A percentile compares a stretch with the other conserved stretches of the same genome.
Conservation (phyloP, 768 basidiomycete genomes). For the Lactarius hatsudake region DNA sequence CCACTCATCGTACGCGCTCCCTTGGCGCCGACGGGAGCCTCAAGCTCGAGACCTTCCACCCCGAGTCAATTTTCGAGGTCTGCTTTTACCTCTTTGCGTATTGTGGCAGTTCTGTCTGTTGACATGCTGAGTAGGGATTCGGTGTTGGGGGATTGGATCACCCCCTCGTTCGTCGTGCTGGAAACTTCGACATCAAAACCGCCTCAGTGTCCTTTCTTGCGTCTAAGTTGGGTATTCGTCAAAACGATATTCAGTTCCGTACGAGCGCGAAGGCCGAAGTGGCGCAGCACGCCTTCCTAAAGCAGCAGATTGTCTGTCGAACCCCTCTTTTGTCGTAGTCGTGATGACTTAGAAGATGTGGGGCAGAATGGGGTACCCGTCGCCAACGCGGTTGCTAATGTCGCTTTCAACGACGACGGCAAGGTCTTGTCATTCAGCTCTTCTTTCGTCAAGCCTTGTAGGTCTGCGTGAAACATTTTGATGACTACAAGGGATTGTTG, state of each 20-base stretch:
- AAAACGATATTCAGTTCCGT: constrained; percentile 24
- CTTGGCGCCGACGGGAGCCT: constrained; percentile 23
- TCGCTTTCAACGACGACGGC: constrained; percentile 41
- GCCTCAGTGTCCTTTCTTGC: constrained; percentile 31
- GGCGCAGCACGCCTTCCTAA: constrained; percentile 28
- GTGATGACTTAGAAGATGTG: neutral
- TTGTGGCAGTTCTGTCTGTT: neutral
- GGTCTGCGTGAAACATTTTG: constrained; percentile 12
- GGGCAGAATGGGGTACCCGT: constrained; percentile 36
- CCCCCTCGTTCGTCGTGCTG: constrained; percentile 29
- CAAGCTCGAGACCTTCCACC: constrained; percentile 32
- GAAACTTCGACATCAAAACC: constrained; percentile 26
- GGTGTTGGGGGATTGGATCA: constrained; percentile 29
- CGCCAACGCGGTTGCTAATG: constrained; percentile 44
- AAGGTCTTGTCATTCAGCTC: constrained; percentile 45
- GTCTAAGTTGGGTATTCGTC: constrained; percentile 27
- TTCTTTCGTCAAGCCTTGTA: constrained; percentile 47
- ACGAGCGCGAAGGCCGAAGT: constrained; percentile 27
- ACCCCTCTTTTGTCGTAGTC: neutral
- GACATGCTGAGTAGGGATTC: constrained; percentile 28
- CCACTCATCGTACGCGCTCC: constrained; percentile 29
- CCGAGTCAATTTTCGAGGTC: constrained; percentile 32
- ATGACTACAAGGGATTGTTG: neutral
- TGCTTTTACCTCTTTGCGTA: neutral
- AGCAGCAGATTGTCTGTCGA: constrained; percentile 29